Percentiles rank a stretch among this genome's conserved stretches.
Conservation (phyloP, 495 filamentous ascomycete genomes). For the Pyrenopolyporus hunteri region DNA sequence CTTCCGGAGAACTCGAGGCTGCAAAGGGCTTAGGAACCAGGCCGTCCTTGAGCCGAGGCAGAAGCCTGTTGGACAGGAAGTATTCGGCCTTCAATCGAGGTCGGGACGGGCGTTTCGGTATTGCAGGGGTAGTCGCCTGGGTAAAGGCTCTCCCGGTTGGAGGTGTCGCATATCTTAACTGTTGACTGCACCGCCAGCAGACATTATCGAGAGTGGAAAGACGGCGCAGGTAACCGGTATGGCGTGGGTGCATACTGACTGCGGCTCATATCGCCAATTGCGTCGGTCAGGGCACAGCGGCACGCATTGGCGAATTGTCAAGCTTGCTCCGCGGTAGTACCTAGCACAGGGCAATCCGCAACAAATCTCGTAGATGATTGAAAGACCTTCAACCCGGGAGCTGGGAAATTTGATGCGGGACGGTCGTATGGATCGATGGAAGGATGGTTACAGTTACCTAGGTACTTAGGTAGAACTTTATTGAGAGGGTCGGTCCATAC, state of each 20-base stretch:
- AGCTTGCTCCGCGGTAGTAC: too few species aligned
- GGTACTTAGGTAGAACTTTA: too few species aligned
- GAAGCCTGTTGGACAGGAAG: conserved; percentile 50
- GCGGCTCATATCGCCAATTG: conserved; percentile 40
- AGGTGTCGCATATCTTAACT: conserved; percentile 13
- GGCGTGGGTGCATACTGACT: conserved; percentile 44
- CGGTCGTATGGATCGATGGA: conserved; percentile 20
- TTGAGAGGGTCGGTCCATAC: conserved; percentile 8
- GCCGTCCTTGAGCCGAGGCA: conserved; percentile 31
- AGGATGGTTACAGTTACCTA: too few species aligned
- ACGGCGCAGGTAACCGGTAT: conserved; percentile 40
- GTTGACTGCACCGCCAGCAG: conserved; percentile 41
- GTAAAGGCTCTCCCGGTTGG: conserved; percentile 5
- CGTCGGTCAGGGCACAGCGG: conserved; percentile 1
- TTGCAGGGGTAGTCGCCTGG: neutral
- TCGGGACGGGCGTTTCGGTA: conserved; percentile 17
- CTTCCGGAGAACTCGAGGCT: conserved; percentile 6
- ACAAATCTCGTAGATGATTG: too few species aligned
- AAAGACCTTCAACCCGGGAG: too few species aligned
- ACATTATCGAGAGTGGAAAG: conserved; percentile 35
- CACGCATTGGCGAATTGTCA: conserved; percentile 23
- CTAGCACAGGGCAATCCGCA: too few species aligned
- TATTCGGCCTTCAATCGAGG: conserved; percentile 45
- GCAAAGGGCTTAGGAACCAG: conserved; percentile 16
- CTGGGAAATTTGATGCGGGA: neutral